phyloP scores from a whole-genome alignment of 1,139 yeast genomes.

The Sugiyamaella grinbergsii region DNA sequence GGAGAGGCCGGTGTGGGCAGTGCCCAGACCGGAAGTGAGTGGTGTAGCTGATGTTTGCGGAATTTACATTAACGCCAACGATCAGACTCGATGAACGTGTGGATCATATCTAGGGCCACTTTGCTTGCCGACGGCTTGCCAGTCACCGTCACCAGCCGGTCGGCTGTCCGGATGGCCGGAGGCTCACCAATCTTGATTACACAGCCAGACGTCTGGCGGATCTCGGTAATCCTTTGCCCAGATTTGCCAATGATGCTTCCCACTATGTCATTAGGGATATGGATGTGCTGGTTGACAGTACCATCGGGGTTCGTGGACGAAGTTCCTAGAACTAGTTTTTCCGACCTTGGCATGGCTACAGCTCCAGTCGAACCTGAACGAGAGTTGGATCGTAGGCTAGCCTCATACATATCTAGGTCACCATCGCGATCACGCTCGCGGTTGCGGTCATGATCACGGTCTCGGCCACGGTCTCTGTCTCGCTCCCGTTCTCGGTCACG shows the following conservation, averaged over 20 bases:
- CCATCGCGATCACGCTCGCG: constrained; percentile 8
- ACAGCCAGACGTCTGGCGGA: constrained; percentile 73
- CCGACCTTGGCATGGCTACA: neutral
- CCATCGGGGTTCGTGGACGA: constrained; percentile 13
- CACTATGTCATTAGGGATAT: constrained; percentile 73
- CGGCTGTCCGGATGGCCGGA: constrained; percentile 34
- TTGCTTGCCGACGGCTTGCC: constrained; percentile 65
- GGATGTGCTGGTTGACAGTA: constrained; percentile 33
- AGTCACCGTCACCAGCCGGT: constrained; percentile 65
- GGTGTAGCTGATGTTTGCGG: neutral
- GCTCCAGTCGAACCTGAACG: constrained; percentile 3
- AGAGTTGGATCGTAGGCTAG: neutral
- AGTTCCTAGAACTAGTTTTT: neutral
- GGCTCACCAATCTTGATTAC: constrained; percentile 47
- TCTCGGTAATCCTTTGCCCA: constrained; percentile 79
- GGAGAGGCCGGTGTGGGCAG: too few species aligned
- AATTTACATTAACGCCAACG: constrained; percentile 4
- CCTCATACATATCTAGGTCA: constrained; percentile 9
- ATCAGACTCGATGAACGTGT: constrained; percentile 36
- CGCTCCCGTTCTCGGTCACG: constrained; percentile 6
- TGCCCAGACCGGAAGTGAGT: neutral
- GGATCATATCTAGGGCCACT: constrained; percentile 34
- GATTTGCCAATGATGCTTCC: constrained; percentile 84
- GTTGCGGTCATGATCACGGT: too few species aligned
- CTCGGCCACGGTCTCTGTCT: too few species aligned